Evolutionary conservation across 306 rosid species (phyloP), one percentile per base, ranked within the genome.

Genomic region (Casuarina glauca): DNA sequence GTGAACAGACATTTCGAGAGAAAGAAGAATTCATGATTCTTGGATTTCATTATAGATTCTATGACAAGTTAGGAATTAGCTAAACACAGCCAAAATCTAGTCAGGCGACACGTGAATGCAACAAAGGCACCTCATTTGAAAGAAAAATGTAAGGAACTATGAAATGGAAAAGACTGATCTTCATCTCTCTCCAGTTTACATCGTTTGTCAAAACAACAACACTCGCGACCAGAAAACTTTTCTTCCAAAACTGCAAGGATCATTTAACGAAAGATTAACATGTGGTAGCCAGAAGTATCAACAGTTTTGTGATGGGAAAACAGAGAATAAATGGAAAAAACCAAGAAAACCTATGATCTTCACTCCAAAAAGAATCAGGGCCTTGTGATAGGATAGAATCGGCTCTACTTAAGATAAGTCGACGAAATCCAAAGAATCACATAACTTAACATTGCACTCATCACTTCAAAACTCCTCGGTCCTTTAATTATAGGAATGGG

Each of bases 351-450:
- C 58, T 26, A 74, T 45, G 57, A 61, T 50, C 41, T 26, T 51
- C 9, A 54, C 80, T 81, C 53, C 83, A 58, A 60, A 83, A 83
- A 90, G 86, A 94, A 82, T 81, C 76, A 85, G 78, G 81, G 82
- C 75, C 75, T 45, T 74, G 58, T n/a, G 72, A 42, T 2, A 13
- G 72, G 41, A 16, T 60, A 76, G 26, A 66, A 74, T 52, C 43
- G 49, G 69, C 54, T 54, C 82, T 85, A 87, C 84, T 80, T 93
- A 44, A 95, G 92, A 89, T 92, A 95, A 35, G 97, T 91, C 1
- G 98, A 92, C 19, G 98, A 91, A 75, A 95, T 77, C 97, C 98
- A 95, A 48, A 95, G 90, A 15, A 91, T 76, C 69, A 88, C 86
- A 75, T 89, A 95, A 12, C 90, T 83, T 87, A 91, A 82, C 90